Conservation (phyloP, 116 monocot species). For the Zostera marina region DNA sequence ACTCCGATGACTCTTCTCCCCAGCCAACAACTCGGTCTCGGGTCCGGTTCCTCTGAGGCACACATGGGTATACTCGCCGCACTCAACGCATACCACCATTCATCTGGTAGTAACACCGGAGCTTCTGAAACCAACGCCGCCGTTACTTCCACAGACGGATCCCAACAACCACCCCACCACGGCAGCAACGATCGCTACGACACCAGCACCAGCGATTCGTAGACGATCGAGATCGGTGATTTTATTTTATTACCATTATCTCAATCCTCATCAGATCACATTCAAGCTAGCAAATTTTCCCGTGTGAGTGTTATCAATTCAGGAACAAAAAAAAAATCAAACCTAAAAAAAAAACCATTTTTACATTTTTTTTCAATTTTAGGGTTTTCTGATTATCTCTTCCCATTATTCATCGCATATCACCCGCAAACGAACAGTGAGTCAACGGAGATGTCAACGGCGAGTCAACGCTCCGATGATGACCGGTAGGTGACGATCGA, state of each 20-base stretch:
- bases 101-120: constrained; percentile 1
- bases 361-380: too few species aligned
- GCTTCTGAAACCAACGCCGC: constrained; percentile 7
- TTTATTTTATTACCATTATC: too few species aligned
- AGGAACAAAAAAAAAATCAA: too few species aligned
- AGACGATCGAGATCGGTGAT: constrained; percentile 9
- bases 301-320: too few species aligned
- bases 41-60: constrained; percentile 16
- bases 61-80: constrained; percentile 59
- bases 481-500: neutral
- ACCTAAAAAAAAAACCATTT: too few species aligned
- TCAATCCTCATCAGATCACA: too few species aligned
- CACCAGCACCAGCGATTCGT: constrained; percentile 53
- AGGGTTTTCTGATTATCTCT: neutral
- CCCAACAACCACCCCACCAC: constrained; percentile 4
- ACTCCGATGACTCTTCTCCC: constrained; percentile 56
- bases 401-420: neutral
- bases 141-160: neutral
- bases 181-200: constrained; percentile 37
- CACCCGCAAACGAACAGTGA: too few species aligned
- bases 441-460: neutral
- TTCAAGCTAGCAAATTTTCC: too few species aligned
- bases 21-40: constrained; percentile 45
- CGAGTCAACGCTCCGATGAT: neutral
- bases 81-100: constrained; percentile 37